Conservation (phyloP, 805 yeast genomes). For the Myxozyma neglecta region DNA sequence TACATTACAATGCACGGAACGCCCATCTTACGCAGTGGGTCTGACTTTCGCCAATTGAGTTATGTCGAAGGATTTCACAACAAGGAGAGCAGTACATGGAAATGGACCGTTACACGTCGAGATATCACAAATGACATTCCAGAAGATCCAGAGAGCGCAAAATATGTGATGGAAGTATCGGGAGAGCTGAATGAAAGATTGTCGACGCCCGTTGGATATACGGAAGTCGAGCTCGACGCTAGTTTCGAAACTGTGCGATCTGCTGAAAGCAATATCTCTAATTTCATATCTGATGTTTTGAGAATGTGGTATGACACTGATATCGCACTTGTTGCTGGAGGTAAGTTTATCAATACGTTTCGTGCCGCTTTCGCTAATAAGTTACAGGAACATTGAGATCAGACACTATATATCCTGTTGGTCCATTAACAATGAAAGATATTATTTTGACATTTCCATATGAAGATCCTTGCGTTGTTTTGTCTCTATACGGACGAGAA, state of each 20-base stretch:
- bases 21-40: slow-evolving; percentile 28
- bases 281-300: slow-evolving; percentile 30
- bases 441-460: slow-evolving; percentile 32
- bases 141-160: slow-evolving; percentile 13
- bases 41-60: slow-evolving; percentile 33
- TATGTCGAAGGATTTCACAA: slow-evolving; percentile 31
- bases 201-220: slow-evolving; percentile 29
- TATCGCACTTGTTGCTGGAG: slow-evolving; percentile 32
- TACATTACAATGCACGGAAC: slow-evolving; percentile 26
- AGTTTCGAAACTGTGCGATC: slow-evolving; percentile 31
- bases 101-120: slow-evolving; percentile 25
- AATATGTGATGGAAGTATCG: slow-evolving; percentile 19
- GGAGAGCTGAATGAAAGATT: slow-evolving; percentile 22
- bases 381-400: slow-evolving; percentile 29
- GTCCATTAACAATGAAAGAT: slow-evolving; percentile 27
- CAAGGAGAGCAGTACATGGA: slow-evolving; percentile 8
- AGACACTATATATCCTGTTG: slow-evolving; percentile 25
- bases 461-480: slow-evolving; percentile 34
- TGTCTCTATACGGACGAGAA: slow-evolving; percentile 26
- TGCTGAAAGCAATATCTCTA: slow-evolving; percentile 30
- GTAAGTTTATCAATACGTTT: not conserved
- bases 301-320: slow-evolving; percentile 33
- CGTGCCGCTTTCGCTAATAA: not conserved
- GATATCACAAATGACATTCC: slow-evolving; percentile 19
- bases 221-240: slow-evolving; percentile 28